Evolutionary conservation across 257 asterid species (phyloP).

Genomic region (Fraxinus pennsylvanica): DNA sequence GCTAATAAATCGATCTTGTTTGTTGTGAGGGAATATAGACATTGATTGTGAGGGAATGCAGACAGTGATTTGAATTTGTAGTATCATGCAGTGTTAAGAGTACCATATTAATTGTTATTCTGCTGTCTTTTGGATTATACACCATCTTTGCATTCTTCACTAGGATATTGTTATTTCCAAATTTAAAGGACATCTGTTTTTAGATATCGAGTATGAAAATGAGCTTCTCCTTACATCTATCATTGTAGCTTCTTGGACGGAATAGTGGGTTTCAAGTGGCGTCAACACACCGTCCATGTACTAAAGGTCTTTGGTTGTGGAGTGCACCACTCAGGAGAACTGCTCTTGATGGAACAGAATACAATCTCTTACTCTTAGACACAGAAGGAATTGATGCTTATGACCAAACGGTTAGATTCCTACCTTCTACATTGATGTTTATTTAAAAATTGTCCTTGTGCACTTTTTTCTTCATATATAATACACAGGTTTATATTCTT

Average conservation of each 20-base stretch:
- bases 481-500: background rate
- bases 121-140: background rate
- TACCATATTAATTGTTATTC: background rate
- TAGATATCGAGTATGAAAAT: background rate
- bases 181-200: background rate
- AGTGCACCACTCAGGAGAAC: slow-evolving; percentile 85
- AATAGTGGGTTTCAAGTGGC: slow-evolving; percentile 99
- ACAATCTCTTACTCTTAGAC: slow-evolving; percentile 87
- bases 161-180: background rate
- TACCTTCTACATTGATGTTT: slow-evolving; percentile 20
- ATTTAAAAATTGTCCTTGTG: background rate
- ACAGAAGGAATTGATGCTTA: slow-evolving; percentile 98
- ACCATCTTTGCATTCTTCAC: background rate
- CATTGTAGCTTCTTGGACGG: slow-evolving; percentile 91
- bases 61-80: background rate
- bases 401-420: slow-evolving; percentile 90
- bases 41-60: background rate
- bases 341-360: slow-evolving; percentile 97
- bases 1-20: background rate
- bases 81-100: background rate
- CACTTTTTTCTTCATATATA: background rate
- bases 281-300: slow-evolving; percentile 95
- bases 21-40: background rate
- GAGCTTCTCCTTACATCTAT: slow-evolving; percentile 20
- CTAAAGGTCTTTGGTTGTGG: slow-evolving; percentile 99